phyloP scores from a whole-genome alignment of 805 yeast species.

The Phaffomyces opuntiae region DNA sequence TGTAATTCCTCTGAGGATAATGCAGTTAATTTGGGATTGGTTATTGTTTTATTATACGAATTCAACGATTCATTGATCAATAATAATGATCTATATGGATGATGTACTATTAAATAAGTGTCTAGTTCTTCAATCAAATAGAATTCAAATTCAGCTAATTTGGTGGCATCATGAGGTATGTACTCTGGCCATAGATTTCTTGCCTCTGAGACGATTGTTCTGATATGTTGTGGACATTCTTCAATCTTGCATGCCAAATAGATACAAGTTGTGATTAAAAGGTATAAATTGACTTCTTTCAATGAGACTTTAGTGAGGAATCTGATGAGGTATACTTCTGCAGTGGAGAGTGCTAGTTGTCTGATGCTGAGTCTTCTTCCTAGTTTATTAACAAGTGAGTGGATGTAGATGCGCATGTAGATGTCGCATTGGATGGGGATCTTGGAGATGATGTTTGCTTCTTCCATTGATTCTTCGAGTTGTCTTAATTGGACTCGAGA shows the following conservation, averaged over 20 bases:
- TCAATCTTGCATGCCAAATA: constrained; percentile 92
- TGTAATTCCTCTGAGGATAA: constrained; percentile 66
- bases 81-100: constrained; percentile 60
- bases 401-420: constrained; percentile 74
- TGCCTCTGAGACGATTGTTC: constrained; percentile 78
- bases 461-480: constrained; percentile 33
- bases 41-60: constrained; percentile 17
- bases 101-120: constrained; percentile 63
- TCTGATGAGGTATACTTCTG: constrained; percentile 78
- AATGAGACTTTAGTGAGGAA: constrained; percentile 67
- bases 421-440: constrained; percentile 32
- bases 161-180: constrained; percentile 85
- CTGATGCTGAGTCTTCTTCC: constrained; percentile 75
- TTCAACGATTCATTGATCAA: constrained; percentile 35
- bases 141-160: constrained; percentile 92
- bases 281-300: constrained; percentile 75
- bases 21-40: constrained; percentile 12
- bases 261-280: constrained; percentile 75
- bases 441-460: constrained; percentile 32
- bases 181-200: constrained; percentile 91
- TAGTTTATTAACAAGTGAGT: constrained; percentile 62
- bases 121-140: constrained; percentile 85
- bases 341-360: constrained; percentile 82
- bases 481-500: constrained; percentile 36
- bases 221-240: constrained; percentile 90